These are phyloP conservation scores for Fusarium zealandicum DNA, from an alignment of 2,329 filamentous ascomycete species.

Conservation along the genomic window DNA sequence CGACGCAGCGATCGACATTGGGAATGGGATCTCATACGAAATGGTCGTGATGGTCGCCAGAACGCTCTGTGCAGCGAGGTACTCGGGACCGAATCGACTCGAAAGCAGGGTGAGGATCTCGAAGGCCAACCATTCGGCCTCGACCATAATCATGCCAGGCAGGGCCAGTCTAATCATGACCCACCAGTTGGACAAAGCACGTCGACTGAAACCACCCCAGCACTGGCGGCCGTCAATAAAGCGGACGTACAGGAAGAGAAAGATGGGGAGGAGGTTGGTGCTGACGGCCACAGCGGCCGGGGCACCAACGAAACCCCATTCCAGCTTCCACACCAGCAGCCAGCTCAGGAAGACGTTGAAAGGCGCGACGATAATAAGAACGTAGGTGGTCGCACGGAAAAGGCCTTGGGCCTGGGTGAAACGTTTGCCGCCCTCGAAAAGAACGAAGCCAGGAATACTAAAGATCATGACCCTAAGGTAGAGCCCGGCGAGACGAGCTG, in stretches of 20 bases:
- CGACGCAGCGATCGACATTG: conserved; percentile 84
- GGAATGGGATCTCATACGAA: conserved; percentile 91
- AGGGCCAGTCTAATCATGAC: conserved; percentile 85
- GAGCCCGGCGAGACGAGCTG: conserved; percentile 71
- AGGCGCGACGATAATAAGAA: conserved; percentile 77
- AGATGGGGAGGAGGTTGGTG: conserved; percentile 76
- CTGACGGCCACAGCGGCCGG: conserved; percentile 82
- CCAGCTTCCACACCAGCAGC: conserved; percentile 76
- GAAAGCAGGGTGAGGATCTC: conserved; percentile 87
- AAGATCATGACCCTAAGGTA: conserved; percentile 77
- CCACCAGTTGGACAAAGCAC: conserved; percentile 78
- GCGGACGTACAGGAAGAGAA: conserved; percentile 80
- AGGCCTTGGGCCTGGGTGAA: conserved; percentile 85
- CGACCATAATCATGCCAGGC: conserved; percentile 91
- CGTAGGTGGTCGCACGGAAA: conserved; percentile 79
- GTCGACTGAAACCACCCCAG: conserved; percentile 81
- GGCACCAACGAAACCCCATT: conserved; percentile 78
- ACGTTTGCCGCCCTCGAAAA: conserved; percentile 80
- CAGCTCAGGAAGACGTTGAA: conserved; percentile 81
- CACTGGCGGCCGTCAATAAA: conserved; percentile 78
- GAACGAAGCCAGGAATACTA: conserved; percentile 77
- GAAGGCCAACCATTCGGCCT: conserved; percentile 92
- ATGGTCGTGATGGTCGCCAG: conserved; percentile 79
- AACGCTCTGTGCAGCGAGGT: conserved; percentile 87
- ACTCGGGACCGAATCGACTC: conserved; percentile 78